Evolutionary conservation across 2,329 filamentous ascomycete species (phyloP).

Genomic region (Penicillium glabrum): DNA sequence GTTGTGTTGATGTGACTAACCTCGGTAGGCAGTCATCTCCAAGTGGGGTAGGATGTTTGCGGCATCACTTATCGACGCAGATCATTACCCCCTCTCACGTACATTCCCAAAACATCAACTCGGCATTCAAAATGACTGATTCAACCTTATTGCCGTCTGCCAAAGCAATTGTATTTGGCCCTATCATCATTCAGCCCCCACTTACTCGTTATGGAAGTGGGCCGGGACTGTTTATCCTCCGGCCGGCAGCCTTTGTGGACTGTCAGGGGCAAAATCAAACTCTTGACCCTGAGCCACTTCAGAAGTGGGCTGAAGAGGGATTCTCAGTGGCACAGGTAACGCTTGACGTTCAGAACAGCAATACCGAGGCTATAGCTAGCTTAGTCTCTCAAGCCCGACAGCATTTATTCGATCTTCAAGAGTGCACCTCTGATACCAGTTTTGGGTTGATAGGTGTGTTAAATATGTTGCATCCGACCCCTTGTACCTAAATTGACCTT

Average conservation of each 20-base stretch:
- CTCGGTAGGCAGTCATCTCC: no score
- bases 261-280: constrained; percentile 34
- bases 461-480: background rate
- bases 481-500: background rate
- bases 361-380: background rate
- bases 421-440: constrained; percentile 25
- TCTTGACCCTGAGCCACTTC: constrained; percentile 54
- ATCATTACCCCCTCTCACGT: background rate
- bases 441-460: constrained; percentile 25
- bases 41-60: no score
- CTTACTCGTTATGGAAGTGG: constrained; percentile 51
- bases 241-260: constrained; percentile 33
- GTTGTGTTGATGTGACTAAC: no score
- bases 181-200: constrained; percentile 36
- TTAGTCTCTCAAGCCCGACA: background rate
- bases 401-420: constrained; percentile 12
- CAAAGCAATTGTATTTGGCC: constrained; percentile 3
- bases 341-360: constrained; percentile 8
- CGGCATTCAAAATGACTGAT: background rate
- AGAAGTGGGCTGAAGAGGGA: constrained; percentile 73
- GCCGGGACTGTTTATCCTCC: constrained; percentile 50
- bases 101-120: background rate
- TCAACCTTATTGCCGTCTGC: constrained; percentile 3
- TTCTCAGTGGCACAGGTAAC: constrained; percentile 61
- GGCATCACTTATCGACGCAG: background rate